Percentiles rank a stretch among this genome's conserved stretches.
phyloP scores from a whole-genome alignment of 441 rosid species.

The Pelargonium myrrhifolium region DNA sequence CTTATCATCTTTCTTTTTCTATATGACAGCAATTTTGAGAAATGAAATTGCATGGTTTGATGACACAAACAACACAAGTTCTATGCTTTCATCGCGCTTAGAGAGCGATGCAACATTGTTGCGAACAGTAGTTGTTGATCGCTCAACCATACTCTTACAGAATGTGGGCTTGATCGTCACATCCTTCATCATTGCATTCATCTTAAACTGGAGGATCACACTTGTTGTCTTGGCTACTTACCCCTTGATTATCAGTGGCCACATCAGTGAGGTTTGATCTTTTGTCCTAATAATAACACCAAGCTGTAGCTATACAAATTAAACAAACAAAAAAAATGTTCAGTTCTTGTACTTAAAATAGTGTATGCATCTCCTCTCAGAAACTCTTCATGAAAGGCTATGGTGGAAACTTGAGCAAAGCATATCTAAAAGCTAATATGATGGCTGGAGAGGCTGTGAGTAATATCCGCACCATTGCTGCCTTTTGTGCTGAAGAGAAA shows the following conservation, averaged over 20 bases:
- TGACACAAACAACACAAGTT: conserved; percentile 94
- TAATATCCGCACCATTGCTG: conserved; percentile 76
- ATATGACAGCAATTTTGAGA: conserved; percentile 59
- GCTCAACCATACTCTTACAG: conserved; percentile 90
- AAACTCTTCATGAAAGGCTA: conserved; percentile 94
- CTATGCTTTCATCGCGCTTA: conserved; percentile 79
- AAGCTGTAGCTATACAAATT: not conserved
- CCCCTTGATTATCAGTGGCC: conserved; percentile 94
- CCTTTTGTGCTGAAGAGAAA: conserved; percentile 84
- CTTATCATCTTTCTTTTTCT: too few relatives aligned
- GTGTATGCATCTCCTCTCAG: conserved; percentile 27
- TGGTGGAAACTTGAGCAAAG: conserved; percentile 91
- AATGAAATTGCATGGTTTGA: conserved; percentile 99
- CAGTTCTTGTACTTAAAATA: not conserved
- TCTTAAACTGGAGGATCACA: conserved; percentile 97
- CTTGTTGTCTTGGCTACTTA: conserved; percentile 89
- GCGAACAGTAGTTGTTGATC: conserved; percentile 94
- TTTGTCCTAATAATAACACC: not conserved
- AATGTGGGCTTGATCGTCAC: conserved; percentile 87
- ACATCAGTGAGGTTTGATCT: conserved; percentile 76
- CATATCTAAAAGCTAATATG: conserved; percentile 90
- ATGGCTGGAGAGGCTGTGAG: conserved; percentile 65
- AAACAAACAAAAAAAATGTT: not conserved
- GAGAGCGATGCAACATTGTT: conserved; percentile 95
- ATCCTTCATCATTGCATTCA: conserved; percentile 94